A percentile compares a stretch with the other conserved stretches of the same genome.
These are phyloP conservation scores for Hemerocallis citrina DNA, from an alignment of 106 monocot genomes.

Conservation along the genomic window DNA sequence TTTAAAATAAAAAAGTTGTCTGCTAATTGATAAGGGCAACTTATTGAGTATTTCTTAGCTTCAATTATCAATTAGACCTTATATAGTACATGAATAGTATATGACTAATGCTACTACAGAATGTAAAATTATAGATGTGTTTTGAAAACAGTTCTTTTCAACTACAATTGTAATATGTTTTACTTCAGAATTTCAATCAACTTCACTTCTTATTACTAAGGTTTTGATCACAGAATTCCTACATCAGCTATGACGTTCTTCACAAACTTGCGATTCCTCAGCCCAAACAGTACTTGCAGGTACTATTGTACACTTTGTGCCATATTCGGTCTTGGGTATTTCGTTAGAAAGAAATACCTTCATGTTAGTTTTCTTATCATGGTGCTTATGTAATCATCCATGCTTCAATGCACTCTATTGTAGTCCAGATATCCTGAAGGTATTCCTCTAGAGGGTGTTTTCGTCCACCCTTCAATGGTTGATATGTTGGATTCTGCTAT, in stretches of 20 bases:
- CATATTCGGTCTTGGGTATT: not conserved
- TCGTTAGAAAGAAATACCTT: not conserved
- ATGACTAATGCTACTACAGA: not conserved
- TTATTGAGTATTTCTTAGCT: not conserved
- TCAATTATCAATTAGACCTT: not conserved
- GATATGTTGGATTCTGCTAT: constrained; percentile 94
- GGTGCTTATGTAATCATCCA: constrained; percentile 7
- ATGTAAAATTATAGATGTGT: not conserved
- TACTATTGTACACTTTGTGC: constrained; percentile 16
- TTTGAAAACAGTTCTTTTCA: not conserved
- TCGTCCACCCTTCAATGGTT: constrained; percentile 82
- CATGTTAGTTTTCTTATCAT: constrained; percentile 2
- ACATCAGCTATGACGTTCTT: constrained; percentile 76
- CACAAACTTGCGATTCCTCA: constrained; percentile 88
- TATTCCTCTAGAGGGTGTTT: constrained; percentile 69
- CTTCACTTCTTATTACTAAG: too few species aligned
- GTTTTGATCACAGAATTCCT: constrained; percentile 77
- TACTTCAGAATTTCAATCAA: not conserved
- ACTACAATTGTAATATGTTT: not conserved
- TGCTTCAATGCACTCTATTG: constrained; percentile 18
- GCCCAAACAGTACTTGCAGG: constrained; percentile 96
- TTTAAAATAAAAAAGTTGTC: not conserved
- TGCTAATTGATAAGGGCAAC: not conserved
- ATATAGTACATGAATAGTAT: not conserved
- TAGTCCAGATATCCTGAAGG: constrained; percentile 95